Evolutionary conservation across 1,284 basidiomycete species (phyloP).

Genomic region (Cryptococcus hybrid): DNA sequence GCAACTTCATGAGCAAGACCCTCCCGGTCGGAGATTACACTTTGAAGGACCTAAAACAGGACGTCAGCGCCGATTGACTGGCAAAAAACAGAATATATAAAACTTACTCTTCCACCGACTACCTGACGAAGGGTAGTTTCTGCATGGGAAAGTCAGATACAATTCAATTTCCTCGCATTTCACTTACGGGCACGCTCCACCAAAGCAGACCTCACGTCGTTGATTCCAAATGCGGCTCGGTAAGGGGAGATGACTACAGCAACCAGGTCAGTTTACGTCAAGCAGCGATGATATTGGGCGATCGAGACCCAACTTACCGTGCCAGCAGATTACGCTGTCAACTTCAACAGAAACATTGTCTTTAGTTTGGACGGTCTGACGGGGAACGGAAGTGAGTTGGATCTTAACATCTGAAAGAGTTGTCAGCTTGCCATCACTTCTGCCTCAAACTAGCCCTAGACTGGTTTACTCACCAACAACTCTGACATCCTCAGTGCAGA

Average conservation of each 20-base stretch:
- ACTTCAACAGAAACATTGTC: constrained; percentile 65
- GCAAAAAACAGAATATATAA: not conserved
- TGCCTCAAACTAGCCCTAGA: not conserved
- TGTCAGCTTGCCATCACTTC: not conserved
- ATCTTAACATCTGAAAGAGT: constrained; percentile 79
- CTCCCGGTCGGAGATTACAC: constrained; percentile 72
- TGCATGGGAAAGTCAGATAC: constrained; percentile 5
- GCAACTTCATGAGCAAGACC: constrained; percentile 94
- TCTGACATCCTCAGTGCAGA: constrained; percentile 80
- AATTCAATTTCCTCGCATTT: not conserved
- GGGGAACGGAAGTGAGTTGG: constrained; percentile 80
- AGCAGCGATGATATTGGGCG: constrained; percentile 1
- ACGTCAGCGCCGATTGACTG: not conserved
- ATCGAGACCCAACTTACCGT: constrained; percentile 41
- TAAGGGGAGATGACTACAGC: constrained; percentile 60
- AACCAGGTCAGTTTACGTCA: not conserved
- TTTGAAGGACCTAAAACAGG: constrained; percentile 46
- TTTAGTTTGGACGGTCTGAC: constrained; percentile 65
- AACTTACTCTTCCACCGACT: constrained; percentile 68
- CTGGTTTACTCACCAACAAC: constrained; percentile 52
- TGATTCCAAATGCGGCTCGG: constrained; percentile 88
- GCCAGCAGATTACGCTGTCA: constrained; percentile 43
- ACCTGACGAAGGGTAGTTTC: constrained; percentile 93
- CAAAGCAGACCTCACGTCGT: constrained; percentile 80
- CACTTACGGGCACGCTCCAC: constrained; percentile 74